Evolutionary conservation across 345 rosid species (phyloP), one percentile per base, ranked within the genome.

Genomic region (Nasturtium officinale): DNA sequence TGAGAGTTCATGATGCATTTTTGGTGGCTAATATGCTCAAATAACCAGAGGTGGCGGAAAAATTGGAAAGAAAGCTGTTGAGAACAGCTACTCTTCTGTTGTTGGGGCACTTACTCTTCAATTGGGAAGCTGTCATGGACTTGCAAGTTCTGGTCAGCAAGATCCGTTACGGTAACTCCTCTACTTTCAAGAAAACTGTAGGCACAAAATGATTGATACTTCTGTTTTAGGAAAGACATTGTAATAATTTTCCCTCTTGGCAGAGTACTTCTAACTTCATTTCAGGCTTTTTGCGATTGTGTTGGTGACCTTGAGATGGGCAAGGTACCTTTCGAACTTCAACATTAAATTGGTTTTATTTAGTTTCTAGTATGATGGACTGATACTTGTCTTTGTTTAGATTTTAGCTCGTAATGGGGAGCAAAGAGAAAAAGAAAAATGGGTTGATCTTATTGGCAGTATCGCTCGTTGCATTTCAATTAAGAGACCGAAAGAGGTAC

Each of bases 281-380:
- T 91, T 83, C 97, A 87, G 77, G 91, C 96, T 61, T 94, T 94
- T 73, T 94, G 98, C 82, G 98, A 94, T 78, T 94, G 97, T 78
- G 91, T 94, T 78, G 98, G 98, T 58, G 98, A 94, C 78, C 87
- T 94, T 71, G 98, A 94, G 84, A 91, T 94, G 98, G 96, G 97
- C 61, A 94, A 94, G 98, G 98, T 94, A 88, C 61, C 43, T 58
- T 62, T 43, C 35, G 25, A 37, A 32, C 47, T 65, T 7, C 20
- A 30, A 67, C 28, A 29, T 28, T 65, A 11, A 59, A 29, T 37
- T 46, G 25, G 38, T 54, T 54, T 20, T 33, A 45, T 26, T 79
- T 77, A 64, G 51, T 65, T 51, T 52, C 20, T 12, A 52, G 43
- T 73, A 33, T 54, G 5, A 17, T 80, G 42, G 74, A 45, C 47